Evolutionary conservation across 257 asterid species (phyloP).

Genomic region (Lycium barbarum): DNA sequence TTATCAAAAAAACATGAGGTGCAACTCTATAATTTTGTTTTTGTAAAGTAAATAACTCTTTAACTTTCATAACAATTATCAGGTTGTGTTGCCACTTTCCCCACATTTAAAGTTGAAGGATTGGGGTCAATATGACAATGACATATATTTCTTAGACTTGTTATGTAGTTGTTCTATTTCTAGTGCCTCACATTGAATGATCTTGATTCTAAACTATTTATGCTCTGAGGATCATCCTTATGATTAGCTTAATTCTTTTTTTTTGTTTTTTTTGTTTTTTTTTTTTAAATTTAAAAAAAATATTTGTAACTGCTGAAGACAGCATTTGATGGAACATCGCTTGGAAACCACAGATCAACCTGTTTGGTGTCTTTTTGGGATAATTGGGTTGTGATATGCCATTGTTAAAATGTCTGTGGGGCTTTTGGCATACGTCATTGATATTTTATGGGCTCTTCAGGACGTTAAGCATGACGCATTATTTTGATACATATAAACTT

Average conservation of each 20-base stretch:
- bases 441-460: conserved; percentile 1
- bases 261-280: background rate
- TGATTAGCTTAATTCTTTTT: background rate
- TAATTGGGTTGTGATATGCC: background rate
- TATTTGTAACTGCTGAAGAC: background rate
- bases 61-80: background rate
- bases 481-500: background rate
- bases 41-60: background rate
- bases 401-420: background rate
- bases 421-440: background rate
- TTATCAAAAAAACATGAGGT: background rate
- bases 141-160: background rate
- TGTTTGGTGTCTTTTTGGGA: background rate
- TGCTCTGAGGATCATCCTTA: background rate
- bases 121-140: background rate
- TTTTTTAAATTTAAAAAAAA: background rate
- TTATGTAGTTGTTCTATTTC: conserved; percentile 14
- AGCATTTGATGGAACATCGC: background rate
- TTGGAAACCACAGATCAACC: background rate
- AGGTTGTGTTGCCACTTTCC: background rate
- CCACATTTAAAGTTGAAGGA: conserved; percentile 10
- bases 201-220: conserved; percentile 16
- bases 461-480: background rate
- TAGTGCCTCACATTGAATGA: background rate
- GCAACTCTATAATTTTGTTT: background rate